Conservation (phyloP, 2,329 filamentous ascomycete species). For the Hypoxylon sp. region DNA sequence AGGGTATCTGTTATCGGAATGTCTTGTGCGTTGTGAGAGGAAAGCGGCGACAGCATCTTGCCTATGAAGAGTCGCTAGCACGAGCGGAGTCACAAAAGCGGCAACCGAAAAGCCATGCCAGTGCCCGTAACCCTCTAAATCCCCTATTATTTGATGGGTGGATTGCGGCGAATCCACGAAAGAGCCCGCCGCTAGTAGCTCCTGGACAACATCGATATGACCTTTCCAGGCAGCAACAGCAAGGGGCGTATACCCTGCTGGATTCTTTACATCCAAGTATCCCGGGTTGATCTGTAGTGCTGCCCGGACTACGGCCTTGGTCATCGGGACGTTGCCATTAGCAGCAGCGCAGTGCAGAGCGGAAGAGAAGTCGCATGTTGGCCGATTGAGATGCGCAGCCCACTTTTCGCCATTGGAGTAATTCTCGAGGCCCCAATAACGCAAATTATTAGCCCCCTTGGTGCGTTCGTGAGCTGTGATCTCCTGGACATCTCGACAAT, state of each 20-base stretch:
- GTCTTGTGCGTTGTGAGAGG: not conserved
- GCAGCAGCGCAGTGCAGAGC: not conserved
- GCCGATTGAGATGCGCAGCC: not conserved
- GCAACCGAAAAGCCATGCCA: no score
- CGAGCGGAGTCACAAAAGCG: conserved; percentile 4
- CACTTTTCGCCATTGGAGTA: not conserved
- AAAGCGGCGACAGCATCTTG: not conserved
- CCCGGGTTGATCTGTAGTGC: not conserved
- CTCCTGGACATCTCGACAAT: not conserved
- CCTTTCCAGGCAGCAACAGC: not conserved
- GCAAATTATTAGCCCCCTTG: no score
- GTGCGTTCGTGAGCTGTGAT: not conserved
- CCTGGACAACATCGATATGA: not conserved
- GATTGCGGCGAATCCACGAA: not conserved
- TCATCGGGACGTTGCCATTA: not conserved
- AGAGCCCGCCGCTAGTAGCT: not conserved
- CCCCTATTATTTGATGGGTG: no score
- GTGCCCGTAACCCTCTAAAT: no score
- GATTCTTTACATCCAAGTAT: conserved; percentile 1
- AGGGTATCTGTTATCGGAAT: not conserved
- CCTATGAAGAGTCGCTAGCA: not conserved
- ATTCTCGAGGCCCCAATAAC: no score
- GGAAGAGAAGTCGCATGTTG: not conserved
- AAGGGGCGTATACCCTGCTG: not conserved
- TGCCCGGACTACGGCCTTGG: not conserved